phyloP scores from a whole-genome alignment of 805 yeast genomes.

The Candida pini region DNA sequence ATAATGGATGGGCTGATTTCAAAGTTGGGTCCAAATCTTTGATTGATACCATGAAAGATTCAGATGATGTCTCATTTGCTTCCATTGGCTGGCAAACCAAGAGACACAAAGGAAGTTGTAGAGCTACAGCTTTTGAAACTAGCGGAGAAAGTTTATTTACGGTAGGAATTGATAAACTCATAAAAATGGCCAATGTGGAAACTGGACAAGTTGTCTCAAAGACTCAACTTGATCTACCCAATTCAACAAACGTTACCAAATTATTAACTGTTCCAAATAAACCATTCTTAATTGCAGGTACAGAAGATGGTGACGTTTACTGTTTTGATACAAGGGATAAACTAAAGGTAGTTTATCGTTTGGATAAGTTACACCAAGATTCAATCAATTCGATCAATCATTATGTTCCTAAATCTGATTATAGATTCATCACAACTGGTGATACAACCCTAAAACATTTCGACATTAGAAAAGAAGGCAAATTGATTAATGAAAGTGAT shows the following conservation, averaged over 20 bases:
- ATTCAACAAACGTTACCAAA: slow-evolving; percentile 32
- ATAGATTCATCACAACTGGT: slow-evolving; percentile 76
- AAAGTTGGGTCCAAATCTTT: slow-evolving; percentile 15
- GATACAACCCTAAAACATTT: slow-evolving; percentile 75
- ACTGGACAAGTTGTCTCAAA: slow-evolving; percentile 76
- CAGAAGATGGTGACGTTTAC: slow-evolving; percentile 65
- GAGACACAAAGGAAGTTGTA: slow-evolving; percentile 84
- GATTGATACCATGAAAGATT: slow-evolving; percentile 19
- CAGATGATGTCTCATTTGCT: slow-evolving; percentile 22
- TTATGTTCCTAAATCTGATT: slow-evolving; percentile 64
- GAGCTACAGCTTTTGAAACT: slow-evolving; percentile 64
- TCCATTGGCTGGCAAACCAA: slow-evolving; percentile 70
- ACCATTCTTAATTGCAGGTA: slow-evolving; percentile 49
- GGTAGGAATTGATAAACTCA: slow-evolving; percentile 72
- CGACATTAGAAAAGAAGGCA: slow-evolving; percentile 60
- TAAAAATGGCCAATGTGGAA: slow-evolving; percentile 65
- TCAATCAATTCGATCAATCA: slow-evolving; percentile 70
- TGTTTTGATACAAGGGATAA: slow-evolving; percentile 55
- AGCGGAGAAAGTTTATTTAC: slow-evolving; percentile 57
- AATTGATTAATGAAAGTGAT: slow-evolving; percentile 61
- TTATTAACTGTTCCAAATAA: slow-evolving; percentile 41
- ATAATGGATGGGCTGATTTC: slow-evolving; percentile 31
- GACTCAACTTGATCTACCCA: slow-evolving; percentile 13
- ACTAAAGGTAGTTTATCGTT: slow-evolving; percentile 40
- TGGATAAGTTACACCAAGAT: slow-evolving; percentile 63